Conservation (phyloP, 2,329 filamentous ascomycete species). For the Fusarium sp. region DNA sequence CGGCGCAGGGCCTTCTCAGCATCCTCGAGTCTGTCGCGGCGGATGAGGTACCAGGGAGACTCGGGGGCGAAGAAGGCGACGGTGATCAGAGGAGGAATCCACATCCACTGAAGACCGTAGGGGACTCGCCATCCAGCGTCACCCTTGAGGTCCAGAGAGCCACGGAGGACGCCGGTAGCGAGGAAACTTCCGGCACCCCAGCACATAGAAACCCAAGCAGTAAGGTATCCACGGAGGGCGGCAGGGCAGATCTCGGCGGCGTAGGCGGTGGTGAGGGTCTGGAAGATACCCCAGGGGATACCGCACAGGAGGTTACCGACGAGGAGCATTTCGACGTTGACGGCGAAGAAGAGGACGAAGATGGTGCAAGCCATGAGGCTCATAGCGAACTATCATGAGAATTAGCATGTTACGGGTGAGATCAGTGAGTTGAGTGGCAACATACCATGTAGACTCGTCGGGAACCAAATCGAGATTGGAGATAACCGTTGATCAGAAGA, state of each 20-base stretch:
- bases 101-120: slow-evolving; percentile 61
- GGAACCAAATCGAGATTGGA: slow-evolving; percentile 60
- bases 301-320: slow-evolving; percentile 59
- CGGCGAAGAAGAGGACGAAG: slow-evolving; percentile 60
- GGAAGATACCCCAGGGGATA: slow-evolving; percentile 59
- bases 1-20: slow-evolving; percentile 53
- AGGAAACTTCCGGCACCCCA: slow-evolving; percentile 61
- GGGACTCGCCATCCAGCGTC: slow-evolving; percentile 60
- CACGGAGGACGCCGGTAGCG: slow-evolving; percentile 55
- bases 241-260: slow-evolving; percentile 59
- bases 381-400: slow-evolving; percentile 46
- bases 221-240: slow-evolving; percentile 59
- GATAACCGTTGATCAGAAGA: slow-evolving; percentile 59
- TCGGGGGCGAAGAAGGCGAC: slow-evolving; percentile 58
- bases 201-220: slow-evolving; percentile 60
- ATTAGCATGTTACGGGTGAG: neutral
- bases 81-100: slow-evolving; percentile 56
- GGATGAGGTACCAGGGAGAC: slow-evolving; percentile 62
- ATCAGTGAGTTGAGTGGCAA: neutral
- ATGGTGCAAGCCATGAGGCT: slow-evolving; percentile 55
- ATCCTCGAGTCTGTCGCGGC: slow-evolving; percentile 51
- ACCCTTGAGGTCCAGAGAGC: slow-evolving; percentile 50
- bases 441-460: slow-evolving; percentile 59
- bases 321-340: slow-evolving; percentile 54
- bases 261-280: slow-evolving; percentile 60